Conservation (phyloP, 2,329 filamentous ascomycete species). For the Davidsoniella australis region DNA sequence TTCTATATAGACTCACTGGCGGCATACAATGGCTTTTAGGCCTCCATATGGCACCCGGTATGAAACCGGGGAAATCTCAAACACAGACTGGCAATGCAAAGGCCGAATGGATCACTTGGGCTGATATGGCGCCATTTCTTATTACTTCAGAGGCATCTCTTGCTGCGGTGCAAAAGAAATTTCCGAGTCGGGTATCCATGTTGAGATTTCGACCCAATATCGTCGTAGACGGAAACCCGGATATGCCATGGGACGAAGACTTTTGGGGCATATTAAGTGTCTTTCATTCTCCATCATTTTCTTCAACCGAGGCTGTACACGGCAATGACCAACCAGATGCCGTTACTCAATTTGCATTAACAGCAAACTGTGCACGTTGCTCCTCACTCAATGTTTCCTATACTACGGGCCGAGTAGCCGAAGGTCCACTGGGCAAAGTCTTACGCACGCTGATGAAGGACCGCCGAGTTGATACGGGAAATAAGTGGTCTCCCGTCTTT, state of each 20-base stretch:
- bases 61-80: neutral
- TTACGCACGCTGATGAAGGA: conserved; percentile 56
- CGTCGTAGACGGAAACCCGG: conserved; percentile 33
- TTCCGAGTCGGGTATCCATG: conserved; percentile 27
- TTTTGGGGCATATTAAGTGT: conserved; percentile 49
- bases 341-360: conserved; percentile 33
- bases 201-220: conserved; percentile 59
- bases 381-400: conserved; percentile 57
- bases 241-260: conserved; percentile 49
- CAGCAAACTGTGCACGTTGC: conserved; percentile 54
- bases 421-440: conserved; percentile 39
- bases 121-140: conserved; percentile 60
- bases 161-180: conserved; percentile 41
- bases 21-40: no score
- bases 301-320: conserved; percentile 9
- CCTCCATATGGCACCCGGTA: neutral
- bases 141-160: conserved; percentile 55
- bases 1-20: no score
- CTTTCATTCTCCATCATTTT: conserved; percentile 8
- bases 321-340: conserved; percentile 6
- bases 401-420: conserved; percentile 39
- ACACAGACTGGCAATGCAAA: neutral
- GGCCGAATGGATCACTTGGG: conserved; percentile 44
- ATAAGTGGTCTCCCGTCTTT: conserved; percentile 53
- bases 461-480: conserved; percentile 51